These are phyloP conservation scores for Nepenthes gracilis DNA, from an alignment of 148 eudicot species.

Conservation along the genomic window DNA sequence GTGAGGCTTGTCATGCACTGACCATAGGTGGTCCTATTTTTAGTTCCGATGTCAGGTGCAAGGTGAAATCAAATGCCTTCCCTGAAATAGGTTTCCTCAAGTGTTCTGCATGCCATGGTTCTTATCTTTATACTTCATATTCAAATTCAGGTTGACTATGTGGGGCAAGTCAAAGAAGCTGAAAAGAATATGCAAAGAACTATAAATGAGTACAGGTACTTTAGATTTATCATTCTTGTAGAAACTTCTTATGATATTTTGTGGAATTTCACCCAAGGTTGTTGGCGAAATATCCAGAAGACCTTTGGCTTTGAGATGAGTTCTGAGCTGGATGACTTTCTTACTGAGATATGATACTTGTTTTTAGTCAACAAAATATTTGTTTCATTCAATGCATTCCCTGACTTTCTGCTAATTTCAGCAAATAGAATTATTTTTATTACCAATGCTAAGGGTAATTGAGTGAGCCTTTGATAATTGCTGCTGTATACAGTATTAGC, in stretches of 20 bases:
- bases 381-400: not conserved
- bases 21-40: conserved; percentile 47
- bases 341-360: not conserved
- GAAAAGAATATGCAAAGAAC: conserved; percentile 58
- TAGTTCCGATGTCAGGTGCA: conserved; percentile 44
- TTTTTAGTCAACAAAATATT: not conserved
- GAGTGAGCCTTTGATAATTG: too few species aligned
- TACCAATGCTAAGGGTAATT: not conserved
- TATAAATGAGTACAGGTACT: conserved; percentile 60
- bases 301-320: too few species aligned
- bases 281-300: too few species aligned
- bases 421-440: not conserved
- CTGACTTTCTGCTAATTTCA: too few species aligned
- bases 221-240: conserved; percentile 9
- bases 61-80: conserved; percentile 30
- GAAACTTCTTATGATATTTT: not conserved
- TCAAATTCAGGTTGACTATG: conserved; percentile 72
- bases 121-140: conserved; percentile 4
- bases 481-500: too few species aligned
- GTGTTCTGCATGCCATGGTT: not conserved
- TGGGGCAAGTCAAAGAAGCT: conserved; percentile 58
- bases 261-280: not conserved
- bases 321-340: too few species aligned
- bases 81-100: not conserved
- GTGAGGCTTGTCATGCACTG: conserved; percentile 73